phyloP scores from a whole-genome alignment of 176 grass and related monocot genomes.

The bread wheat (Triticum aestivum) region DNA sequence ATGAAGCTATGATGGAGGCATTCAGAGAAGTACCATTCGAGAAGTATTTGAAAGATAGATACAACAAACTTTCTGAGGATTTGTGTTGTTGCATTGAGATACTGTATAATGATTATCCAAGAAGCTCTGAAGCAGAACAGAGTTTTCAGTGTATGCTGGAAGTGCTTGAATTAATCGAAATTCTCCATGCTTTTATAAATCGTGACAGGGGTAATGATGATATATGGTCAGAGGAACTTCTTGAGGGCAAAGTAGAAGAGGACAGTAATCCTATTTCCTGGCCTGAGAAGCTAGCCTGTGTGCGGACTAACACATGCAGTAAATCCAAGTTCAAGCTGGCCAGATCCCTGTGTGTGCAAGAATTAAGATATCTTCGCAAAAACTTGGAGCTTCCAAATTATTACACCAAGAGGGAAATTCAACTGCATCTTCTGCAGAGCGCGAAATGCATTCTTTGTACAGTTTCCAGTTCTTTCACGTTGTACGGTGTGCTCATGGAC shows the following conservation, averaged over 20 bases:
- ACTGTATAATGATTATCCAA: conserved; percentile 39
- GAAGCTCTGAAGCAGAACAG: conserved; percentile 22
- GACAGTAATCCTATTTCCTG: not conserved
- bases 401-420: not conserved
- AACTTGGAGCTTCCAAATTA: conserved; percentile 23
- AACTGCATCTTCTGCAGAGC: conserved; percentile 19
- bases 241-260: conserved; percentile 19
- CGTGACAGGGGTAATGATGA: not conserved
- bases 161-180: conserved; percentile 30
- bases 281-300: not conserved
- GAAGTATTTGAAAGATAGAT: conserved; percentile 24
- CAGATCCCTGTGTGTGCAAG: conserved; percentile 16
- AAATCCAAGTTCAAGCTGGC: conserved; percentile 33
- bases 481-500: not conserved
- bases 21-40: conserved; percentile 15
- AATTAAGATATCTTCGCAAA: not conserved
- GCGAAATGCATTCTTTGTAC: conserved; percentile 38
- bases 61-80: not conserved
- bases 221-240: conserved; percentile 26
- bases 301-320: not conserved
- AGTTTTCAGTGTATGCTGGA: conserved; percentile 34
- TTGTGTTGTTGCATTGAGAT: conserved; percentile 12
- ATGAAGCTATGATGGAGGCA: not conserved
- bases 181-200: conserved; percentile 30
- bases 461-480: conserved; percentile 33